A percentile compares a stretch with the other conserved stretches of the same genome.
Conservation (phyloP, 1,284 basidiomycete genomes). For the Spongispora temasekensis region DNA sequence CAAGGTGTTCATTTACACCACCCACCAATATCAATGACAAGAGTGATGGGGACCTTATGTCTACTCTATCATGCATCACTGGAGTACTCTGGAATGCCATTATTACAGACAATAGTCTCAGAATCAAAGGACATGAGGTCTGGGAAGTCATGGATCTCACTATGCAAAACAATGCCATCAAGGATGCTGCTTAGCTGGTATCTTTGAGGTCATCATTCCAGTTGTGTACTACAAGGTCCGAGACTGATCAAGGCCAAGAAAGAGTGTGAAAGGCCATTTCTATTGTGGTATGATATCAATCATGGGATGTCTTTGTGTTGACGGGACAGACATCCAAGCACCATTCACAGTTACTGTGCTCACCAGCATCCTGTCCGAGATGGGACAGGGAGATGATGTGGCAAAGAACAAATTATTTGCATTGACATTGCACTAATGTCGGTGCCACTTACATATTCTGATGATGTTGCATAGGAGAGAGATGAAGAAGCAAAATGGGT, state of each 20-base stretch:
- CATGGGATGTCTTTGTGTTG: not conserved
- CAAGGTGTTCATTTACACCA: too few species aligned
- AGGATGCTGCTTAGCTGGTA: conserved; percentile 25
- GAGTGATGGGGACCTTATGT: too few species aligned
- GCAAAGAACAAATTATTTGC: conserved; percentile 16
- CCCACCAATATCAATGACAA: too few species aligned
- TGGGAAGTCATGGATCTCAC: conserved; percentile 29
- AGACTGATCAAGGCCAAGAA: conserved; percentile 20
- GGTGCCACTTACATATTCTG: conserved; percentile 25
- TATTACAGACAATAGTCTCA: not conserved
- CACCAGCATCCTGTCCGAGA: conserved; percentile 15
- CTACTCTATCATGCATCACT: too few species aligned
- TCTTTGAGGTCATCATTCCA: conserved; percentile 20
- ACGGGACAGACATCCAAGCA: not conserved
- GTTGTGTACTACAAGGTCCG: conserved; percentile 24
- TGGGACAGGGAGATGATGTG: conserved; percentile 17
- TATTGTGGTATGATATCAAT: conserved; percentile 13
- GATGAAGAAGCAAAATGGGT: not conserved
- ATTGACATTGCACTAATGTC: conserved; percentile 16
- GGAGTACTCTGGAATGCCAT: too few species aligned
- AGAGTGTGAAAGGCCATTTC: too few species aligned
- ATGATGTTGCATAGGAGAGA: conserved; percentile 10
- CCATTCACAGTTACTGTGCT: not conserved
- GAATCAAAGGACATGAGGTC: conserved; percentile 12
- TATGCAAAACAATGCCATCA: conserved; percentile 24